These are phyloP conservation scores for Heliamphora exappendiculata DNA, from an alignment of 148 eudicot species.

Conservation along the genomic window DNA sequence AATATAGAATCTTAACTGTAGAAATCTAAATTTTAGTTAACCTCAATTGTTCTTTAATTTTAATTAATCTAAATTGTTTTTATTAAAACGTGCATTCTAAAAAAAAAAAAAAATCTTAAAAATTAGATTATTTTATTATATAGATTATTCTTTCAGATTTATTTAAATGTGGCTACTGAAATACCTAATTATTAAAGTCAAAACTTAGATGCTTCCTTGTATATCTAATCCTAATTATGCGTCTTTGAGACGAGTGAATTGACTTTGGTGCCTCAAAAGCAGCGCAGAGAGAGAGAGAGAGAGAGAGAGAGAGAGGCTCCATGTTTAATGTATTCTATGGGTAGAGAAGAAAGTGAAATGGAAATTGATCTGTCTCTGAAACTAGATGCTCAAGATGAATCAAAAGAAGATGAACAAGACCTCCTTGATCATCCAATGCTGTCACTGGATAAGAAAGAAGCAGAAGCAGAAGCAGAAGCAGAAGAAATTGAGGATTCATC, in stretches of 20 bases:
- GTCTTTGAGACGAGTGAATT: conserved; percentile 37
- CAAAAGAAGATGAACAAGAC: conserved; percentile 10
- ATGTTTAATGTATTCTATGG: conserved; percentile 11
- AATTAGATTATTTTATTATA: background rate
- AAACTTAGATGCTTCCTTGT: conserved; percentile 32
- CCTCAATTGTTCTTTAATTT: background rate
- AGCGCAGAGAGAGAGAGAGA: conserved; percentile 20
- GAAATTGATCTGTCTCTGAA: conserved; percentile 43
- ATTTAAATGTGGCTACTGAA: background rate
- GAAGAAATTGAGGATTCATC: conserved; percentile 10
- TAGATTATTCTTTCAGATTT: background rate
- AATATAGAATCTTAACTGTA: too few species aligned
- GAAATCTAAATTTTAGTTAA: background rate
- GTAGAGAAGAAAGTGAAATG: conserved; percentile 27
- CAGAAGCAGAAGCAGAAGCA: conserved; percentile 11
- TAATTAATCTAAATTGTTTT: background rate
- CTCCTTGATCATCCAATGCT: background rate
- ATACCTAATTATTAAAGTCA: conserved; percentile 28
- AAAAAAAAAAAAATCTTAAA: background rate
- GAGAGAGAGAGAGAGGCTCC: conserved; percentile 7
- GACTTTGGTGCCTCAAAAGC: conserved; percentile 49
- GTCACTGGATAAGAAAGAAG: background rate
- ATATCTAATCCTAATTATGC: conserved; percentile 8
- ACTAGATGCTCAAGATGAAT: conserved; percentile 24
- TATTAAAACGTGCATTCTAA: background rate